These are phyloP conservation scores for Termitomyces sp. DNA, from an alignment of 768 basidiomycete species.

Conservation along the genomic window DNA sequence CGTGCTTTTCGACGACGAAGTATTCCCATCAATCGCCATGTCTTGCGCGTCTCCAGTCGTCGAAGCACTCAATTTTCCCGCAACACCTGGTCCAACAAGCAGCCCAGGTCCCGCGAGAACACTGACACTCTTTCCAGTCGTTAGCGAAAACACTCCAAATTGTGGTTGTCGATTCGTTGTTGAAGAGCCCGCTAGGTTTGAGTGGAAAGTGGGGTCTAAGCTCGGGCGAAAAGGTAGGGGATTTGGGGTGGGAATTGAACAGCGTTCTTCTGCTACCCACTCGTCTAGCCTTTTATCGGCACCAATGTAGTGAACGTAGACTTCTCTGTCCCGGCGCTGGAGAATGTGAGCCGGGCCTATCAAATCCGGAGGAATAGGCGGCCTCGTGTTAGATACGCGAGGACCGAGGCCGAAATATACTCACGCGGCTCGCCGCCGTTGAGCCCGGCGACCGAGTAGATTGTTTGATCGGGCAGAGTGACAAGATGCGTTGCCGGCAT, in stretches of 20 bases:
- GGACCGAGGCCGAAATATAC: conserved; percentile 7
- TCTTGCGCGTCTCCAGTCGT: neutral
- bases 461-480: conserved; percentile 14
- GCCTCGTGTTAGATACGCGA: conserved; percentile 13
- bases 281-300: conserved; percentile 71
- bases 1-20: neutral
- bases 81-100: conserved; percentile 5
- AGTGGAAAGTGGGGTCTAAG: neutral
- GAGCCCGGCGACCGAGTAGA: conserved; percentile 26
- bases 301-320: conserved; percentile 69
- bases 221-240: neutral
- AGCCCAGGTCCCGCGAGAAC: neutral
- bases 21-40: neutral
- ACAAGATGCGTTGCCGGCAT: conserved; percentile 26
- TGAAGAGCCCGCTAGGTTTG: neutral
- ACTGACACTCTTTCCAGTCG: neutral
- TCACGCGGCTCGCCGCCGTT: conserved; percentile 24
- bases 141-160: neutral
- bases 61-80: neutral
- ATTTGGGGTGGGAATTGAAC: conserved; percentile 21
- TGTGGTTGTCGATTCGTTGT: neutral
- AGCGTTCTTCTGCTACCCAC: conserved; percentile 50
- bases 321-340: conserved; percentile 41
- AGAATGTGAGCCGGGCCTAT: conserved; percentile 48
- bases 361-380: conserved; percentile 2